phyloP scores from a whole-genome alignment of 2,329 filamentous ascomycete genomes.

The Penicillium sp. region DNA sequence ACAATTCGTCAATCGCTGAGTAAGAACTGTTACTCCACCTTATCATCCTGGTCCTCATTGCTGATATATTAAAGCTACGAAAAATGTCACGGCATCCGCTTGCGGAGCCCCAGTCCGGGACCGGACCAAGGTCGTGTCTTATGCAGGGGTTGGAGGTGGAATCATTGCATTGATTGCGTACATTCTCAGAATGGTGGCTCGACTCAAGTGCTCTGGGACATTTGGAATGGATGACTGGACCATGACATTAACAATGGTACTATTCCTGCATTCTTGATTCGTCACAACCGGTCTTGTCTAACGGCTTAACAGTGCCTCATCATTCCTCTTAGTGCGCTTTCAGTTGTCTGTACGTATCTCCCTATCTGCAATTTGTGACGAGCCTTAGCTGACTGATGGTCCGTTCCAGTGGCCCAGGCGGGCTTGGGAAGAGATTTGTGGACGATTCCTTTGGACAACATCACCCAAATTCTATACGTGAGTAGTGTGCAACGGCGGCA shows the following conservation, averaged over 20 bases:
- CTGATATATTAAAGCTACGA: slow-evolving; percentile 35
- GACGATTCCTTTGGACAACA: slow-evolving; percentile 45
- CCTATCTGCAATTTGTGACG: no score
- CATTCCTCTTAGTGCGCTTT: slow-evolving; percentile 28
- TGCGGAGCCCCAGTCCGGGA: slow-evolving; percentile 44
- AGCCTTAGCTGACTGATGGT: slow-evolving; percentile 5
- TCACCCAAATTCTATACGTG: slow-evolving; percentile 45
- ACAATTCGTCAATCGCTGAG: slow-evolving; percentile 41
- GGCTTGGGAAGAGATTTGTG: slow-evolving; percentile 51
- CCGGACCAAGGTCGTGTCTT: slow-evolving; percentile 32
- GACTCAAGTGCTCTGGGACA: slow-evolving; percentile 34
- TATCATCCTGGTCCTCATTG: background rate
- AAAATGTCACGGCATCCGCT: slow-evolving; percentile 44
- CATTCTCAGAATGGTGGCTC: slow-evolving; percentile 40
- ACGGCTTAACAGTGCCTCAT: slow-evolving; percentile 15
- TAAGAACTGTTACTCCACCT: slow-evolving; percentile 15
- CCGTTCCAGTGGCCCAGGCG: slow-evolving; percentile 37
- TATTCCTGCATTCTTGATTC: background rate
- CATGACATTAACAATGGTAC: slow-evolving; percentile 37
- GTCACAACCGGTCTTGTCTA: background rate
- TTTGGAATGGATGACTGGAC: slow-evolving; percentile 46
- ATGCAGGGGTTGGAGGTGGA: slow-evolving; percentile 37
- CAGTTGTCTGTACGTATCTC: slow-evolving; percentile 26
- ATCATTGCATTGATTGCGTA: slow-evolving; percentile 38
- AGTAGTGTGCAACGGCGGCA: slow-evolving; percentile 11